These are phyloP conservation scores for Vitis vinifera DNA, from an alignment of 164 flowering plant species.

Conservation along the genomic window ASM3070453v1 NC_081818.1:24390001-24390500, in stretches of 20 bases:
- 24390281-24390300: too few relatives aligned
- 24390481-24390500: not conserved
- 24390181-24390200: not conserved
- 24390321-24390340: not conserved
- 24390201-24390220: not conserved
- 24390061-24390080: too few relatives aligned
- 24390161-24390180: not conserved
- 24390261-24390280: too few relatives aligned
- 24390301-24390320: not conserved
- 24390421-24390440: conserved; percentile 53
- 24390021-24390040: too few relatives aligned
- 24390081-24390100: too few relatives aligned
- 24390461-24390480: not conserved
- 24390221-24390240: not conserved
- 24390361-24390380: not conserved
- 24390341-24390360: not conserved
- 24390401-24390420: conserved; percentile 85
- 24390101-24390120: too few relatives aligned
- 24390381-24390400: conserved; percentile 33
- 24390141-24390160: too few relatives aligned
- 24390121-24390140: too few relatives aligned
- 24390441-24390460: conserved; percentile 34
- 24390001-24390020: too few relatives aligned
- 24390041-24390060: too few relatives aligned
- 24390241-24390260: not conserved